Conservation (phyloP, 495 filamentous ascomycete genomes). For the Parachaetomium inaequale region DNA sequence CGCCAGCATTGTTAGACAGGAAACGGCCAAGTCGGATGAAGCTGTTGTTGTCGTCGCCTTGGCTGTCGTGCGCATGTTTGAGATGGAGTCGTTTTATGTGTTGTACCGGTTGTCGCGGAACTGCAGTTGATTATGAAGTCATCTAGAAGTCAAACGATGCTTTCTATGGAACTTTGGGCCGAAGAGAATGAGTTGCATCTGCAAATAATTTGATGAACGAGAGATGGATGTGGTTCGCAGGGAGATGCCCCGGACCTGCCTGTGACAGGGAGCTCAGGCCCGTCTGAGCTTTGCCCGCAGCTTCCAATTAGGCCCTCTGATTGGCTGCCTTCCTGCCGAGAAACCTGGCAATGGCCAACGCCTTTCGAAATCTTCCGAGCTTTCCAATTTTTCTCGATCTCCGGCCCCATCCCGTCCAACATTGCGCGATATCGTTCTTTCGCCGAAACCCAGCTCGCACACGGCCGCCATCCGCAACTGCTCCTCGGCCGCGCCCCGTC, state of each 20-base stretch:
- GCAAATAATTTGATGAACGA: too few species aligned
- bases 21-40: not conserved
- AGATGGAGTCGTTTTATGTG: too few species aligned
- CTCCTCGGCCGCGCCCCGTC: constrained; percentile 3
- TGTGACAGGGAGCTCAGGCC: not conserved
- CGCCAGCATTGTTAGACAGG: not conserved
- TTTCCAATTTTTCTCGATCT: constrained; percentile 32
- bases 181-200: too few species aligned
- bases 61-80: too few species aligned
- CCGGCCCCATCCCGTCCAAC: constrained; percentile 10
- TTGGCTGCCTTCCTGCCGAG: constrained; percentile 29
- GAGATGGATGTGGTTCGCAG: too few species aligned
- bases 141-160: too few species aligned
- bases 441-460: constrained; percentile 13
- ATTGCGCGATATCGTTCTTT: constrained; percentile 32
- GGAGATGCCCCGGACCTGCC: not conserved
- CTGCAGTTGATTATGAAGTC: too few species aligned
- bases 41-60: too few species aligned
- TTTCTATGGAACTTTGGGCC: too few species aligned
- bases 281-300: constrained; percentile 16
- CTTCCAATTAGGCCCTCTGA: constrained; percentile 28
- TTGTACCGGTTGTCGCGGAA: too few species aligned
- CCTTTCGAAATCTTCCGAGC: constrained; percentile 41
- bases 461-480: constrained; percentile 15
- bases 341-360: constrained; percentile 20